These are phyloP conservation scores for Apiotrichum akiyoshidainum DNA, from an alignment of 1,284 basidiomycete genomes.

Conservation along the genomic window DNA sequence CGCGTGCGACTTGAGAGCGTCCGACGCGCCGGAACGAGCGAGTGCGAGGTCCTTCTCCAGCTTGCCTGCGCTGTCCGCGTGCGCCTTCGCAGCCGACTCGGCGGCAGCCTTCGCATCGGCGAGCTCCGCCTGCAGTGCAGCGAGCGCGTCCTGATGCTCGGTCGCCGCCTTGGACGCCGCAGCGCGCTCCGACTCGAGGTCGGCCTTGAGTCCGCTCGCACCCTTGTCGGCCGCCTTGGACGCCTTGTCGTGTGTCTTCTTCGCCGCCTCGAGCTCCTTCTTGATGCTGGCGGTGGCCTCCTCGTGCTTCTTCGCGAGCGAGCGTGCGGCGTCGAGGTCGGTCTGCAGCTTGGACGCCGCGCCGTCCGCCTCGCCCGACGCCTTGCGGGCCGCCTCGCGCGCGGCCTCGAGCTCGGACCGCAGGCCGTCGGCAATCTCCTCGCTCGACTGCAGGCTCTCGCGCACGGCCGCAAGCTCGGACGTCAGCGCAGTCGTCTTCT, in stretches of 20 bases:
- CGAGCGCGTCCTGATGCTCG: neutral
- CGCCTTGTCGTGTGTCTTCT: neutral
- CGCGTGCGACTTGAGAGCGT: neutral
- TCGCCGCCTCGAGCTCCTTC: neutral
- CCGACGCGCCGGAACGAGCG: too few relatives aligned
- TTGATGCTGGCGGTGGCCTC: neutral
- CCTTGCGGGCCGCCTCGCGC: neutral
- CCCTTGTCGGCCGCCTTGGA: neutral
- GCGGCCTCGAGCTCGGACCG: neutral
- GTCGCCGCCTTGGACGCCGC: neutral
- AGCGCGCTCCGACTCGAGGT: neutral
- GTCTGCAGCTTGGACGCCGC: neutral
- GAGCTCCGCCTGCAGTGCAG: neutral
- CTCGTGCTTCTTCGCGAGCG: too few relatives aligned
- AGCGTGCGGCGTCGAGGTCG: neutral
- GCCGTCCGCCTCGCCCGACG: neutral
- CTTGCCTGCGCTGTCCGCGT: too few relatives aligned
- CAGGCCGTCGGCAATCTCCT: constrained; percentile 10
- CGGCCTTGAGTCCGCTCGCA: neutral
- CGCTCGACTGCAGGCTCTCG: constrained; percentile 3
- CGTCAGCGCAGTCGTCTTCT: neutral
- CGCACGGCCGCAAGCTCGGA: constrained; percentile 8
- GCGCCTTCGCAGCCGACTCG: too few relatives aligned
- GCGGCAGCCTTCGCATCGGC: too few relatives aligned
- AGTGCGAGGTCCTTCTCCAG: too few relatives aligned